Evolutionary conservation across 179 eudicot genomes (phyloP).

Genomic region (Patellifolia procumbens): DNA sequence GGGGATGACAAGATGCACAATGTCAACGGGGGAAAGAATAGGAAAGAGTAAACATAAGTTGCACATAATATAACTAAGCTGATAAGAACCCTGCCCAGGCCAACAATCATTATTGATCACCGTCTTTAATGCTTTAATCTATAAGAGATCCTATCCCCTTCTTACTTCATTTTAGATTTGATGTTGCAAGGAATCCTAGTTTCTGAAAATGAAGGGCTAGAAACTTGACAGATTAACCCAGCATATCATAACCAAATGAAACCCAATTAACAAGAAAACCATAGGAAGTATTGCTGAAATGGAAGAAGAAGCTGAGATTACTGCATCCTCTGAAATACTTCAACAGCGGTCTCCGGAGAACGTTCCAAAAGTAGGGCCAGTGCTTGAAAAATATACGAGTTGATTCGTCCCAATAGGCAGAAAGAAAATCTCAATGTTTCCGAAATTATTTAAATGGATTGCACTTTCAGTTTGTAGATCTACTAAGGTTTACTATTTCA

Average conservation of each 20-base stretch:
- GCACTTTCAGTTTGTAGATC: not conserved
- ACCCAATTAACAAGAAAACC: not conserved
- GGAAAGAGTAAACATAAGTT: not conserved
- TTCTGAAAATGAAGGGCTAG: not conserved
- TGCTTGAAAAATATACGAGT: not conserved
- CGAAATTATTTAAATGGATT: not conserved
- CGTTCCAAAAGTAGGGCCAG: too few relatives aligned
- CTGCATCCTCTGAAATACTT: not conserved
- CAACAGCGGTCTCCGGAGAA: not conserved
- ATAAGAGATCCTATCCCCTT: not conserved
- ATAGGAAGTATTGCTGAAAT: not conserved
- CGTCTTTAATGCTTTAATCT: not conserved
- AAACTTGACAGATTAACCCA: not conserved
- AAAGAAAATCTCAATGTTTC: not conserved
- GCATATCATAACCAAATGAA: not conserved
- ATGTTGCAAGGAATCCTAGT: not conserved
- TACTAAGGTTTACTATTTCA: too few relatives aligned
- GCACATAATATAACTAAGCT: not conserved
- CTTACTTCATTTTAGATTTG: not conserved
- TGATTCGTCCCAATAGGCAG: not conserved
- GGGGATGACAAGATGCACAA: not conserved
- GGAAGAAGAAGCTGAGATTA: not conserved
- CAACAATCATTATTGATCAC: not conserved
- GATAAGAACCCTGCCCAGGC: not conserved
- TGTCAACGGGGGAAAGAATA: not conserved